Evolutionary conservation across 352 stramenopile genomes (phyloP), one percentile per base, ranked within the genome.

Genomic region (Phytophthora crassamura): DNA sequence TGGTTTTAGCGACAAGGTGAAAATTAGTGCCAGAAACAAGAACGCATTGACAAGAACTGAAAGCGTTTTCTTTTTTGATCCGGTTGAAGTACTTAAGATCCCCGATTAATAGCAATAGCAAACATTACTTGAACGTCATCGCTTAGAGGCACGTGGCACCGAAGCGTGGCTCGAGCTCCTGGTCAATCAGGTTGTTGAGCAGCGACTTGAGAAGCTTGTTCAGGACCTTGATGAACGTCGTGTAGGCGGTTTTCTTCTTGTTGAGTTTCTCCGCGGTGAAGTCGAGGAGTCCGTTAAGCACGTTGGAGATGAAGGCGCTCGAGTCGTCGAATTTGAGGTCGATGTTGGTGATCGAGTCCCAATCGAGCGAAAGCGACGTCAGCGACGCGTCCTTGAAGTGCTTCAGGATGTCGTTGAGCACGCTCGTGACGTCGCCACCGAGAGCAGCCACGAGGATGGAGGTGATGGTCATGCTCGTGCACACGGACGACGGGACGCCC

Each of bases 231-330:
- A 79, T 76, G 46, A 82, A 70, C 41, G 63, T 77, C n/a, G 82
- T 80, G 72, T 86, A 88, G 12, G 75, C 46, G 38, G 74, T 61
- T 36, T 76, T 78, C 78, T 86, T 89, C 70, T 89, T 86, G 72
- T 89, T 89, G 52, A 88, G 51, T 53, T 77, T 72, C 22, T 74
- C 57, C 8, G 69, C 77, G 30, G 69, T 77, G 66, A 86, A 86
- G 53, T 73, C 50, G 22, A 86, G 59, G 34, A 89, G 76, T 35
- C 67, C 62, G 59, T 86, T 80, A 45, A 72, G 74, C n/a, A 89
- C 42, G 47, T 73, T 75, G 9, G 66, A 68, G 52, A 86, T 66
- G 51, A 89, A 71, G 25, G 73, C 39, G 41, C 66, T 56, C 25
- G 72, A 77, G 55, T 67, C 64, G 36, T 74, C 46, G 48, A 84